phyloP scores from a whole-genome alignment of 345 rosid genomes.

The Populus tremula region DNA sequence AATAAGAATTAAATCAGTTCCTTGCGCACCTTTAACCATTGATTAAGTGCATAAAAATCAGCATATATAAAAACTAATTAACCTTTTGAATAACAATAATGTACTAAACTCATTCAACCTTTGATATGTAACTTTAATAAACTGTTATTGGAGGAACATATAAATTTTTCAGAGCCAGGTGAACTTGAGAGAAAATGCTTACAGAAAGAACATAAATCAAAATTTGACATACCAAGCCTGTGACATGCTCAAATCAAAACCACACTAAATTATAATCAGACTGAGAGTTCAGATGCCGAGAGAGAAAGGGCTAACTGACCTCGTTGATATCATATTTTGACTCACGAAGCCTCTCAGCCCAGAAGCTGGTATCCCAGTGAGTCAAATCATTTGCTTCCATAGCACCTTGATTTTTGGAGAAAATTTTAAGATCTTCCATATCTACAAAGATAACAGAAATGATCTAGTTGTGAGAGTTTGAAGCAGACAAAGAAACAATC shows the following conservation, averaged over 20 bases:
- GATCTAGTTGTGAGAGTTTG: not conserved
- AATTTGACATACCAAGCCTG: not conserved
- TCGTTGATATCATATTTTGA: conserved; percentile 83
- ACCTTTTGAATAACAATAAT: no score
- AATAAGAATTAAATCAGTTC: no score
- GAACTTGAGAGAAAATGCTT: not conserved
- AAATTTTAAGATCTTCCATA: conserved; percentile 70
- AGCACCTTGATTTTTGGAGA: conserved; percentile 71
- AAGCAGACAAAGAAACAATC: no score
- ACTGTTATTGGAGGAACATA: not conserved
- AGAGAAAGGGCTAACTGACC: conserved; percentile 40
- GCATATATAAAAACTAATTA: no score
- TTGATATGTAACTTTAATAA: not conserved
- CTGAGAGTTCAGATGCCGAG: not conserved
- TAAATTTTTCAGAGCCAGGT: not conserved
- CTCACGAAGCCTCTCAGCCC: conserved; percentile 98
- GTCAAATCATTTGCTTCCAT: conserved; percentile 63
- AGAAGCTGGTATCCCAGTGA: conserved; percentile 82
- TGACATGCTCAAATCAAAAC: not conserved
- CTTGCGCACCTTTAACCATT: no score
- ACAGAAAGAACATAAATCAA: not conserved
- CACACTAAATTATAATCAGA: not conserved
- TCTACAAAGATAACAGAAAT: conserved; percentile 36
- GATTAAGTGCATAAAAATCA: no score
- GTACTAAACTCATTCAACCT: no score